Evolutionary conservation across 768 basidiomycete genomes (phyloP).

Genomic region (Trametes elegans): DNA sequence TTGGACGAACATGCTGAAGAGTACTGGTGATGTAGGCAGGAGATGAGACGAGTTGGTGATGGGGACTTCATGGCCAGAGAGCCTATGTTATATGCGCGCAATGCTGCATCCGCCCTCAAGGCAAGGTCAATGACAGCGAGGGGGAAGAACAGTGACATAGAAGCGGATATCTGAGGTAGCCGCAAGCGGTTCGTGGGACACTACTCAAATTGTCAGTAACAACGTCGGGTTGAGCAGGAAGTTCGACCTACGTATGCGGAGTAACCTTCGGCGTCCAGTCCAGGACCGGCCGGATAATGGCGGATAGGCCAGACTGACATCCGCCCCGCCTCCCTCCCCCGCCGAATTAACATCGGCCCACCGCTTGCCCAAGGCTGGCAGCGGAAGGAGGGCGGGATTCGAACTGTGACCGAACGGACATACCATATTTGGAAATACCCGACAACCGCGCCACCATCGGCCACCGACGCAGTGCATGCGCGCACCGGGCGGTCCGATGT

Average conservation of each 20-base stretch:
- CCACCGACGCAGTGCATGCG: no score
- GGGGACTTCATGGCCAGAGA: not conserved
- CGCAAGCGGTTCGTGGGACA: not conserved
- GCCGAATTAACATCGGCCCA: no score
- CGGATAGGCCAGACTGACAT: no score
- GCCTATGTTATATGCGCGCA: not conserved
- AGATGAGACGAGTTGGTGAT: not conserved
- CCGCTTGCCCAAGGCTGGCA: no score
- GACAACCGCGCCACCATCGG: not conserved
- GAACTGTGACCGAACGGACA: not conserved
- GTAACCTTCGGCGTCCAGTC: no score
- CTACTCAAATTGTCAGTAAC: no score
- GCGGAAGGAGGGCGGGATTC: not conserved
- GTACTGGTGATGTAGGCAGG: not conserved
- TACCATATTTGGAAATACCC: constrained; percentile 7
- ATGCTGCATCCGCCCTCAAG: not conserved
- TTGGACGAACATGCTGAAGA: not conserved
- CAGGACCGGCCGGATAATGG: no score
- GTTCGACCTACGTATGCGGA: no score
- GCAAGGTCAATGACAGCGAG: not conserved
- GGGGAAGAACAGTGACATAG: not conserved
- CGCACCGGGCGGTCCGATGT: not conserved
- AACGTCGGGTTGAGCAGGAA: no score
- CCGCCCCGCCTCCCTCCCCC: no score
- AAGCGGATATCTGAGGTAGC: not conserved